A percentile compares a stretch with the other conserved stretches of the same genome.
These are phyloP conservation scores for Anthracocystis walkeri DNA, from an alignment of 1,284 basidiomycete species.

Conservation along the genomic window DNA sequence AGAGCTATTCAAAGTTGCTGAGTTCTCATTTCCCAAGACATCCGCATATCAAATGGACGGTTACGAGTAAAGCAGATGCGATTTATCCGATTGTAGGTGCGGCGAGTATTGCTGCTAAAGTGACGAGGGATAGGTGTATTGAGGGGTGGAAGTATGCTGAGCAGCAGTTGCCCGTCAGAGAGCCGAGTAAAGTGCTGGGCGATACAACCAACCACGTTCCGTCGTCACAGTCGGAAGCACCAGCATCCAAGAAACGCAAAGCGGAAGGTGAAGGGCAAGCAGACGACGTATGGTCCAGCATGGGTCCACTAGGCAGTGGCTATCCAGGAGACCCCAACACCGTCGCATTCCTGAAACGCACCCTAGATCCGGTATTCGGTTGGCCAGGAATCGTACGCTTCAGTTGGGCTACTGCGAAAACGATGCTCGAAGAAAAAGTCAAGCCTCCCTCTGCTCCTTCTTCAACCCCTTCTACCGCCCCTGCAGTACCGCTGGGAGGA, in stretches of 20 bases:
- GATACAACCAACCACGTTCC: constrained; percentile 20
- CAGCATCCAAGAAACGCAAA: constrained; percentile 36
- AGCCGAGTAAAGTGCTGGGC: constrained; percentile 10
- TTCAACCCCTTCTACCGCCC: not conserved
- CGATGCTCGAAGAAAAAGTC: constrained; percentile 79
- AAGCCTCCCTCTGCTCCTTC: constrained; percentile 15
- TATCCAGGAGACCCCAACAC: constrained; percentile 84
- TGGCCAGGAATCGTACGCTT: constrained; percentile 91
- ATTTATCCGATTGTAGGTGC: constrained; percentile 97
- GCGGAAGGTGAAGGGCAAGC: constrained; percentile 1
- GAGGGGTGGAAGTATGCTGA: constrained; percentile 80
- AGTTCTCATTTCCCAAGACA: constrained; percentile 57
- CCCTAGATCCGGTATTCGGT: constrained; percentile 89
- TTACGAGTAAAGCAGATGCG: constrained; percentile 91
- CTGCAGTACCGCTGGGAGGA: not conserved
- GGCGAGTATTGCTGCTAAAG: constrained; percentile 95
- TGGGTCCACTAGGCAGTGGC: constrained; percentile 37
- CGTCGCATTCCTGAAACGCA: constrained; percentile 82
- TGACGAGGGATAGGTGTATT: constrained; percentile 90
- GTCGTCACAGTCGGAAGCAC: not conserved
- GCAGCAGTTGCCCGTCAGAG: not conserved
- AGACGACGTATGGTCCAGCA: constrained; percentile 20
- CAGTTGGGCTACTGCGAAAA: constrained; percentile 94
- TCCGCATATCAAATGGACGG: constrained; percentile 77
- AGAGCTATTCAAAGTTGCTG: constrained; percentile 77